These are phyloP conservation scores for Lactarius quietus DNA, from an alignment of 768 basidiomycete species.

Conservation along the genomic window DNA sequence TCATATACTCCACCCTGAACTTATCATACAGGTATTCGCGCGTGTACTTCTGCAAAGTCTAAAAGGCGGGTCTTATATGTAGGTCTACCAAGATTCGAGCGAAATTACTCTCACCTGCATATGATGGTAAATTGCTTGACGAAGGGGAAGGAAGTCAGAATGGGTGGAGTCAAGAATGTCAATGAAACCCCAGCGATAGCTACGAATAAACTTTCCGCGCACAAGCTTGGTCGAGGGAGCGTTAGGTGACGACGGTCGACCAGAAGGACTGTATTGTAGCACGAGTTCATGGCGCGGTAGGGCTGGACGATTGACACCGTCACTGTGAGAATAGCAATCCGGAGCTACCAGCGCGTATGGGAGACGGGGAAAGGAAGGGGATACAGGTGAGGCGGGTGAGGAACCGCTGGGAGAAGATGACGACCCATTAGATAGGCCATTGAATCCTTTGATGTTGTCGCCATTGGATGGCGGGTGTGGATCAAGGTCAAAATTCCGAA, in stretches of 20 bases:
- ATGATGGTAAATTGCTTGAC: slow-evolving; percentile 79
- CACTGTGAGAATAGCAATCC: slow-evolving; percentile 80
- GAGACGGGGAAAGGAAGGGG: slow-evolving; percentile 58
- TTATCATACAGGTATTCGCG: slow-evolving; percentile 79
- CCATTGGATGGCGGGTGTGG: slow-evolving; percentile 47
- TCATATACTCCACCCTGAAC: slow-evolving; percentile 58
- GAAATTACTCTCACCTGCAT: slow-evolving; percentile 63
- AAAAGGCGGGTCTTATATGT: slow-evolving; percentile 10
- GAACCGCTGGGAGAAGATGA: slow-evolving; percentile 48
- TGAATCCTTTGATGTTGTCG: slow-evolving; percentile 55
- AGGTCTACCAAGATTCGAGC: not conserved
- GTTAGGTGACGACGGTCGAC: slow-evolving; percentile 35
- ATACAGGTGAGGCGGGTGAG: slow-evolving; percentile 64
- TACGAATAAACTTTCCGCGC: slow-evolving; percentile 67
- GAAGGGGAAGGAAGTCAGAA: slow-evolving; percentile 75
- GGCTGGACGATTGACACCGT: slow-evolving; percentile 59
- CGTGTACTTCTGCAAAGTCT: slow-evolving; percentile 86
- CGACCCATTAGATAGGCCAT: slow-evolving; percentile 48
- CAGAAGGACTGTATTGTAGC: slow-evolving; percentile 66
- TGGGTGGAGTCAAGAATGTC: slow-evolving; percentile 77
- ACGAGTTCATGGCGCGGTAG: slow-evolving; percentile 68
- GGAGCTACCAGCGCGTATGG: slow-evolving; percentile 86
- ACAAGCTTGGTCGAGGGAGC: slow-evolving; percentile 54
- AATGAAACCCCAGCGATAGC: slow-evolving; percentile 80
- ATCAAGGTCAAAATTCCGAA: slow-evolving; percentile 89